Evolutionary conservation across 495 filamentous ascomycete species (phyloP), one percentile per base, ranked within the genome.

Genomic region (Gamarada debralockiae): DNA sequence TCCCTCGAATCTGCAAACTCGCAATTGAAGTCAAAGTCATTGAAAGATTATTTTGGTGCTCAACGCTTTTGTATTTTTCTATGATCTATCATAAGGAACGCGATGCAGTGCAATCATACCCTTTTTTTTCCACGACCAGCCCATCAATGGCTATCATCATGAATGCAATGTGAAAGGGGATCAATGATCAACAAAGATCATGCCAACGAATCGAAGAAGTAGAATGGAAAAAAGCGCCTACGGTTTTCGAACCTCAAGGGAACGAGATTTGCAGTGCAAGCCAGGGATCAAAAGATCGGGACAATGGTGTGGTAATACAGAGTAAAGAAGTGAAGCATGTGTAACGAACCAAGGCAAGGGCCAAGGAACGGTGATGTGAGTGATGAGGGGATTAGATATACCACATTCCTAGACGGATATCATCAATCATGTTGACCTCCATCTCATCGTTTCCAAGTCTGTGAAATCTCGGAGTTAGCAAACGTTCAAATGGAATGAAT

Each of bases 371-470:
- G n/a, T 42, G 22, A 52, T 18, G 18, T 24, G 44, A 29, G 24
- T 22, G 9, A 3, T 15, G 17, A 22, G 7, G 13, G 37, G 34
- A 14, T 55, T 65, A 73, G 62, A 73, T 69, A 55, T 68, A 73
- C 70, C 70, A 73, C 70, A 73, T 73, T 37, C 50, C 46, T 40
- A 25, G 50, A 23, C 59, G 48, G 49, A 73, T 70, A 13, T 40
- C 49, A 53, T 76, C 73, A 18, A 75, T 45, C 58, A 2, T 62
- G 50, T 29, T 69, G 64, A 14, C 50, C 60, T 0, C 60, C 58
- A 14, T 59, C 58, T 34, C 7, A 34, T 34, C 29, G 29, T 34
- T 34, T 7, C 36, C 36, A 3, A 39, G 14, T 39, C 27, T 29
- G n/a, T n/a, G 29, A 40, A 40, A 46, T 37, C 1, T 9, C 21